phyloP scores from a whole-genome alignment of 768 basidiomycete genomes.

The Pisolithus sp. region DNA sequence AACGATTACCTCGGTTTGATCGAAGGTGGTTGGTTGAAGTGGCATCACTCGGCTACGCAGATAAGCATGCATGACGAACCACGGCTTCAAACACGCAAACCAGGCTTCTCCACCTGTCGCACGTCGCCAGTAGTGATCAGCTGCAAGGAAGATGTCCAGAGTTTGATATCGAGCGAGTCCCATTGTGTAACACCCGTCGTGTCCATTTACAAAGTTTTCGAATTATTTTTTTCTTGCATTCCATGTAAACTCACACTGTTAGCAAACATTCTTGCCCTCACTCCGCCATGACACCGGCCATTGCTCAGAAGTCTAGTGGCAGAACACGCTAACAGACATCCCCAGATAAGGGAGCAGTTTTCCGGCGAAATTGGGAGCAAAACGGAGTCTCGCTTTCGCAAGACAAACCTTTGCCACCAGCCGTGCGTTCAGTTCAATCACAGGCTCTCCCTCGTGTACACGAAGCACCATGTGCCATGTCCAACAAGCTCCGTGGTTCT shows the following conservation, averaged over 20 bases:
- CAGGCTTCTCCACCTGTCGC: background rate
- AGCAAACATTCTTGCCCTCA: slow-evolving; percentile 18
- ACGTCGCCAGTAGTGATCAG: background rate
- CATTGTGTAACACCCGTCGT: background rate
- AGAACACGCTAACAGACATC: slow-evolving; percentile 1
- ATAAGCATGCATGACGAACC: too few species aligned
- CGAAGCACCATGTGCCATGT: background rate
- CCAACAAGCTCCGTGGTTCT: too few species aligned
- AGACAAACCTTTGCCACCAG: background rate
- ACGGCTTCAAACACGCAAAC: background rate
- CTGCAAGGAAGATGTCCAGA: background rate
- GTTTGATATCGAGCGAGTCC: too few species aligned
- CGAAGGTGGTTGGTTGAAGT: too few species aligned
- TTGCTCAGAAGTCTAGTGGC: slow-evolving; percentile 3
- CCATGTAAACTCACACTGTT: slow-evolving; percentile 22
- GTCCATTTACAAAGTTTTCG: slow-evolving; percentile 13
- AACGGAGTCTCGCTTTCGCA: background rate
- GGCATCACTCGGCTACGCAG: too few species aligned
- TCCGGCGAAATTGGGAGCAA: background rate
- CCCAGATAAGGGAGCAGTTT: background rate
- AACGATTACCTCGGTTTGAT: too few species aligned
- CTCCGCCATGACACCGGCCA: slow-evolving; percentile 14
- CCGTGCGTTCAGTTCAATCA: background rate
- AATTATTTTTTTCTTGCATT: slow-evolving; percentile 24
- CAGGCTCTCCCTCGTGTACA: background rate